Evolutionary conservation across 1,139 yeast genomes (phyloP).

Genomic region (Suhomyces bolitotheri): DNA sequence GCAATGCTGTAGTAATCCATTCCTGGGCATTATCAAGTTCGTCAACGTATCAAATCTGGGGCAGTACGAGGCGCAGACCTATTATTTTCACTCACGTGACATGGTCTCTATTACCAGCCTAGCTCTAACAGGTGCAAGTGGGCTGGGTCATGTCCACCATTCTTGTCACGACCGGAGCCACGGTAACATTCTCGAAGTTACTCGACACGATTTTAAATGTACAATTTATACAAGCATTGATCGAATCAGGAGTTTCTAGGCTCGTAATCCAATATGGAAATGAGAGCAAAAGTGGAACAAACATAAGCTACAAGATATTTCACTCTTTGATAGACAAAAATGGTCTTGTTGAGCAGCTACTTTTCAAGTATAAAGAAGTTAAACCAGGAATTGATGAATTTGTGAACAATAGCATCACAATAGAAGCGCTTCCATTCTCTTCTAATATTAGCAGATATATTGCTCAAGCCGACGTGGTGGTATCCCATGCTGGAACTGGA

Average conservation of each 20-base stretch:
- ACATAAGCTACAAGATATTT: slow-evolving; percentile 29
- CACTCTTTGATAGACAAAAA: slow-evolving; percentile 17
- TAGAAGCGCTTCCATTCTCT: slow-evolving; percentile 50
- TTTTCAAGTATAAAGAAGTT: slow-evolving; percentile 6
- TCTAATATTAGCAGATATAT: slow-evolving; percentile 42
- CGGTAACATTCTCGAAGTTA: slow-evolving; percentile 70
- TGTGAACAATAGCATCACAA: slow-evolving; percentile 7
- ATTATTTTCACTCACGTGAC: too few species aligned
- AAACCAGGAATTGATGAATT: slow-evolving; percentile 2
- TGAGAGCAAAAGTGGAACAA: slow-evolving; percentile 31
- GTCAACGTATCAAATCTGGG: too few species aligned
- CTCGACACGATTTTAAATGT: slow-evolving; percentile 40
- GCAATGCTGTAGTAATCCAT: too few species aligned
- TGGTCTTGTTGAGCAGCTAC: slow-evolving; percentile 13
- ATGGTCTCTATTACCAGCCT: too few species aligned
- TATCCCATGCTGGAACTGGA: slow-evolving; percentile 95
- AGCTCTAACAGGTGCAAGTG: too few species aligned
- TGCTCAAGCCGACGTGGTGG: slow-evolving; percentile 51
- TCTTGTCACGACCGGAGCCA: slow-evolving; percentile 80
- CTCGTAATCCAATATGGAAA: slow-evolving; percentile 73
- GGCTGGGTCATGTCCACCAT: slow-evolving; percentile 30
- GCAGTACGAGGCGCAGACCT: too few species aligned
- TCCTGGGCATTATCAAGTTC: too few species aligned
- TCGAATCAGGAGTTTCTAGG: slow-evolving; percentile 33
- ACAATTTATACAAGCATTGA: slow-evolving; percentile 37